Percentiles rank a stretch among this genome's conserved stretches.
Conservation (phyloP, 2,329 filamentous ascomycete species). For the Zymoseptoria ardabiliae region DNA sequence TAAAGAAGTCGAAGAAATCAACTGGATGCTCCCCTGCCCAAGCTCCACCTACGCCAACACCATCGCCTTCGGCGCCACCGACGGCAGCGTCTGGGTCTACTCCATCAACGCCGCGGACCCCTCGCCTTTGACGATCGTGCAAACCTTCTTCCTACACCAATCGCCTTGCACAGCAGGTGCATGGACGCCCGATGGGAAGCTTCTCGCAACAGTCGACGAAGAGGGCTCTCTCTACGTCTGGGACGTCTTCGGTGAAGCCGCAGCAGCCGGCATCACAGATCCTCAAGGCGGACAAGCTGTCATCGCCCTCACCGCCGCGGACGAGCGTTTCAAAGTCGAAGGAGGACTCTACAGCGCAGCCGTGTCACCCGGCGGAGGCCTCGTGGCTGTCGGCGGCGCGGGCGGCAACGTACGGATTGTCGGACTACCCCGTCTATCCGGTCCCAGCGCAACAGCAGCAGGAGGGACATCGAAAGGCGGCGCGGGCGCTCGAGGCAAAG, state of each 20-base stretch:
- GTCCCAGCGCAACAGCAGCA: slow-evolving; percentile 23
- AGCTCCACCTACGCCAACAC: slow-evolving; percentile 65
- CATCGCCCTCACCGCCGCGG: slow-evolving; percentile 67
- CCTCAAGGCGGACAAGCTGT: slow-evolving; percentile 52
- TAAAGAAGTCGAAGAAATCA: slow-evolving; percentile 90
- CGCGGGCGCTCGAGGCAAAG: slow-evolving; percentile 43
- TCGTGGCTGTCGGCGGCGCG: slow-evolving; percentile 81
- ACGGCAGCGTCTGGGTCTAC: slow-evolving; percentile 95
- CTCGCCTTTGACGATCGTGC: slow-evolving; percentile 65
- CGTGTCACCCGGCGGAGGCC: slow-evolving; percentile 68
- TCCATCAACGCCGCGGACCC: slow-evolving; percentile 63
- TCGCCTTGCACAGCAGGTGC: slow-evolving; percentile 77
- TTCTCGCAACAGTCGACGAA: slow-evolving; percentile 83
- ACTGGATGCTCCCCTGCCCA: slow-evolving; percentile 78
- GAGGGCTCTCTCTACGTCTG: slow-evolving; percentile 85
- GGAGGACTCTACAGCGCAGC: slow-evolving; percentile 86
- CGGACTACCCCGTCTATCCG: slow-evolving; percentile 61
- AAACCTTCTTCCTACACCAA: slow-evolving; percentile 89
- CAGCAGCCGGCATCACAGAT: slow-evolving; percentile 53
- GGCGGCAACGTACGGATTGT: slow-evolving; percentile 80
- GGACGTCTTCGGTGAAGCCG: slow-evolving; percentile 78
- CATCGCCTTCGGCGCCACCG: slow-evolving; percentile 77
- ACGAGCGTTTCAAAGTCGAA: slow-evolving; percentile 87
- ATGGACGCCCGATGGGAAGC: slow-evolving; percentile 80
- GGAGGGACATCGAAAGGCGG: slow-evolving; percentile 34